phyloP scores from a whole-genome alignment of 805 yeast species.

The Spathaspora boniae region DNA sequence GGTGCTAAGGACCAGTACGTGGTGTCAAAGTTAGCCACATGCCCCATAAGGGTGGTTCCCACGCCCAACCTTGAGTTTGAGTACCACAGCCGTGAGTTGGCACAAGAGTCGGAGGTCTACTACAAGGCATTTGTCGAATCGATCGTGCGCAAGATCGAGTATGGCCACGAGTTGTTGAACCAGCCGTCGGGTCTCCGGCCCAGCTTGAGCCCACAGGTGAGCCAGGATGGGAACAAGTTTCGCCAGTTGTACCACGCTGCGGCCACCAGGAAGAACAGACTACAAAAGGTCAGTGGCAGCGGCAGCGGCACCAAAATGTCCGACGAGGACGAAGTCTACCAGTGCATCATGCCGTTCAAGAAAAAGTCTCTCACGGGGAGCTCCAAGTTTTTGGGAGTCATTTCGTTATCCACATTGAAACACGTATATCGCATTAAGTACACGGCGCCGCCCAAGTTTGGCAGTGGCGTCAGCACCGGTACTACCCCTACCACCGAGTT shows the following conservation, averaged over 20 bases:
- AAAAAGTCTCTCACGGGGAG: constrained; percentile 33
- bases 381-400: constrained; percentile 26
- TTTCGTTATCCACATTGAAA: constrained; percentile 36
- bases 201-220: constrained; percentile 7
- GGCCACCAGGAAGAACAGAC: constrained; percentile 14
- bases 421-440: constrained; percentile 24
- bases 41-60: constrained; percentile 37
- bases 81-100: constrained; percentile 12
- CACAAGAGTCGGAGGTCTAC: constrained; percentile 21
- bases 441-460: constrained; percentile 28
- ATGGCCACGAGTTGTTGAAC: constrained; percentile 17
- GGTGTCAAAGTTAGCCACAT: constrained; percentile 30
- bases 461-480: constrained; percentile 12
- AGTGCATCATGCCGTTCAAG: constrained; percentile 28
- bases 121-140: constrained; percentile 33
- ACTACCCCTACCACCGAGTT: constrained; percentile 13
- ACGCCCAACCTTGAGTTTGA: constrained; percentile 17
- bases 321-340: constrained; percentile 24
- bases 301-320: constrained; percentile 13
- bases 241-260: constrained; percentile 31
- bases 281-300: too few species aligned
- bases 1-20: constrained; percentile 29
- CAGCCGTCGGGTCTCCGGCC: constrained; percentile 16
- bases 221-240: constrained; percentile 15
- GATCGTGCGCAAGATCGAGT: constrained; percentile 24